Evolutionary conservation across 345 rosid genomes (phyloP).

Genomic region (Hibiscus mutabilis): DNA sequence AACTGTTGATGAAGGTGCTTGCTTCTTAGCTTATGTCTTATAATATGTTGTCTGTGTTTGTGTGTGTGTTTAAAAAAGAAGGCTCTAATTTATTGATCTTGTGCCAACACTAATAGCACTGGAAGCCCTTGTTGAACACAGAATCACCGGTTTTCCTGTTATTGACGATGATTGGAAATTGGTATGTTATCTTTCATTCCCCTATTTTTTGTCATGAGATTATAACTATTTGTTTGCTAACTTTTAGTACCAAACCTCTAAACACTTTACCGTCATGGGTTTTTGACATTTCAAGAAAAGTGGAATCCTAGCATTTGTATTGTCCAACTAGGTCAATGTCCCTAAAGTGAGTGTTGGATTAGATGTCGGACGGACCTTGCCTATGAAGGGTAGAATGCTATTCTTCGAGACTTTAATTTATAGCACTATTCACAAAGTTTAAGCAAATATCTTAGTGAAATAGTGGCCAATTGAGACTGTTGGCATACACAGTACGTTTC

Average conservation of each 20-base stretch:
- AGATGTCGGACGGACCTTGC: neutral
- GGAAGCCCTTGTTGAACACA: slow-evolving; percentile 59
- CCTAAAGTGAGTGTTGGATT: neutral
- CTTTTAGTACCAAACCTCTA: neutral
- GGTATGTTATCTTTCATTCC: slow-evolving; percentile 32
- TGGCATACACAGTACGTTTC: neutral
- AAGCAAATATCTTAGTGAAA: neutral
- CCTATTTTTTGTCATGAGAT: neutral
- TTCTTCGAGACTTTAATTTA: neutral
- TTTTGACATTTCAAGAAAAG: neutral
- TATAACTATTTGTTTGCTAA: neutral
- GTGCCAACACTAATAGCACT: slow-evolving; percentile 39
- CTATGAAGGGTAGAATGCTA: neutral
- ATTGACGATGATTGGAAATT: slow-evolving; percentile 71
- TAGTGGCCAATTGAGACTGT: neutral
- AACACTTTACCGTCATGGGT: neutral
- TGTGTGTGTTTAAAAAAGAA: neutral
- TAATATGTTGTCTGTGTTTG: neutral
- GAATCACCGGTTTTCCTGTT: slow-evolving; percentile 88
- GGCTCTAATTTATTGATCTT: slow-evolving; percentile 12
- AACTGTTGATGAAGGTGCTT: slow-evolving; percentile 71
- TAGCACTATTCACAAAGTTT: neutral
- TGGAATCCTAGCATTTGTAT: neutral
- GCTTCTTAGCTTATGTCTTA: neutral
- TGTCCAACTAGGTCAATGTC: neutral